Conservation (phyloP, 352 stramenopile genomes). For the Phytophthora hibernalis region DNA sequence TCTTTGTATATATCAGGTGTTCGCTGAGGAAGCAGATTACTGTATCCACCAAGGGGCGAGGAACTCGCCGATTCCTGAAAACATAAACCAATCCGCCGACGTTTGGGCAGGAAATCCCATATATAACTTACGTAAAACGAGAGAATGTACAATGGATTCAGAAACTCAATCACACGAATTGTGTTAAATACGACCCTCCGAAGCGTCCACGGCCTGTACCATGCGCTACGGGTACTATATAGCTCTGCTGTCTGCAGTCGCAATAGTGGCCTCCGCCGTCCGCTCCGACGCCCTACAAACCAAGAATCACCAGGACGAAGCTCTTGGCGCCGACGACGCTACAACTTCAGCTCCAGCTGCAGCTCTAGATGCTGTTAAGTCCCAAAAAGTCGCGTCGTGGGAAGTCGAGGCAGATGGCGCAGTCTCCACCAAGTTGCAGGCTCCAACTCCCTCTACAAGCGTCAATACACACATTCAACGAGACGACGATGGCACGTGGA, state of each 20-base stretch:
- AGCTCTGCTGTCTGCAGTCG: slow-evolving; percentile 11
- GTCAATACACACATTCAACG: slow-evolving; percentile 15
- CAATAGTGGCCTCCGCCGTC: slow-evolving; percentile 10
- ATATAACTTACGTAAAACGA: too few species aligned
- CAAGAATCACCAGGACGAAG: slow-evolving; percentile 22
- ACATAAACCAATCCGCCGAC: too few species aligned
- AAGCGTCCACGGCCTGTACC: too few species aligned
- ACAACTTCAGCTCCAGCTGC: slow-evolving; percentile 12
- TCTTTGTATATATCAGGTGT: too few species aligned
- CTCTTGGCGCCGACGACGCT: background rate
- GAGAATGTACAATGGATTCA: too few species aligned
- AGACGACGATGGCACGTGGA: slow-evolving; percentile 24
- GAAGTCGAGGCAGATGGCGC: slow-evolving; percentile 36
- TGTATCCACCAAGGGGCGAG: too few species aligned
- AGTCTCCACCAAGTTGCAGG: slow-evolving; percentile 16
- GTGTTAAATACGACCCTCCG: too few species aligned
- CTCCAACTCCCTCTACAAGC: background rate
- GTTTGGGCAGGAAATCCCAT: too few species aligned
- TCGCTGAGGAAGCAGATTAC: too few species aligned
- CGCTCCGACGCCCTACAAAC: slow-evolving; percentile 4
- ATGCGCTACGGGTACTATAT: too few species aligned
- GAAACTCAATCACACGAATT: too few species aligned
- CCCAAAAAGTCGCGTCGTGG: slow-evolving; percentile 20
- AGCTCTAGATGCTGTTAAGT: background rate
- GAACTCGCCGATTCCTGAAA: too few species aligned